A percentile compares a stretch with the other conserved stretches of the same genome.
Evolutionary conservation across 2,329 filamentous ascomycete species (phyloP).

Genomic region (Aspergillus thermomutatus): DNA sequence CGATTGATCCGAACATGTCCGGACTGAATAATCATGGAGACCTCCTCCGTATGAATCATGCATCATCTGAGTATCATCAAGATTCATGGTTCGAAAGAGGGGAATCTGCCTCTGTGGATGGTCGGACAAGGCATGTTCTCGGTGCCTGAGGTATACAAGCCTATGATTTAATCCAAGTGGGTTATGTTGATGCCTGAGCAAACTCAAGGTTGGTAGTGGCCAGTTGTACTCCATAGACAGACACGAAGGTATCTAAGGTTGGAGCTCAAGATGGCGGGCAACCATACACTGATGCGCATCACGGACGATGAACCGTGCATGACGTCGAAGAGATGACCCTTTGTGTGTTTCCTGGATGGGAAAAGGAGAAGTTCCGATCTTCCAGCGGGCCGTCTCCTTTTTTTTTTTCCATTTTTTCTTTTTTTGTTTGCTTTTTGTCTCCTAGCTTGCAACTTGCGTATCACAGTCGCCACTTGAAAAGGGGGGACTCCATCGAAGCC

Average conservation of each 20-base stretch:
- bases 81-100: not conserved
- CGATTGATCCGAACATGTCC: not conserved
- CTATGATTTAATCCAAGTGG: not conserved
- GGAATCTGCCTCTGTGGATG: not conserved
- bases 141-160: not conserved
- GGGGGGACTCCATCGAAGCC: constrained; percentile 10
- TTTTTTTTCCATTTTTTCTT: not conserved
- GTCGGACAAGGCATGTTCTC: not conserved
- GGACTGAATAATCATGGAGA: not conserved
- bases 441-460: not conserved
- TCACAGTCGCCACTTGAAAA: not conserved
- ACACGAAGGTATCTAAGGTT: not conserved
- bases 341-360: constrained; percentile 2
- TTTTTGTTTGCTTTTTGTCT: not conserved
- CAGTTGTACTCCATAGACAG: not conserved
- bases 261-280: not conserved
- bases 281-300: not conserved
- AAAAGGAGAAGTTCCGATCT: constrained; percentile 2
- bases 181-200: not conserved
- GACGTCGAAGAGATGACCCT: constrained; percentile 13
- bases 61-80: not conserved
- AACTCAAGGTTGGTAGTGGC: not conserved
- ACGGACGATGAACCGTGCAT: constrained; percentile 18
- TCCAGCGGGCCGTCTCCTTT: constrained; percentile 11
- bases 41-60: not conserved